Evolutionary conservation across 139 green algal species (phyloP), one percentile per base, ranked within the genome.

Genomic region (Parachlorella kessleri): DNA sequence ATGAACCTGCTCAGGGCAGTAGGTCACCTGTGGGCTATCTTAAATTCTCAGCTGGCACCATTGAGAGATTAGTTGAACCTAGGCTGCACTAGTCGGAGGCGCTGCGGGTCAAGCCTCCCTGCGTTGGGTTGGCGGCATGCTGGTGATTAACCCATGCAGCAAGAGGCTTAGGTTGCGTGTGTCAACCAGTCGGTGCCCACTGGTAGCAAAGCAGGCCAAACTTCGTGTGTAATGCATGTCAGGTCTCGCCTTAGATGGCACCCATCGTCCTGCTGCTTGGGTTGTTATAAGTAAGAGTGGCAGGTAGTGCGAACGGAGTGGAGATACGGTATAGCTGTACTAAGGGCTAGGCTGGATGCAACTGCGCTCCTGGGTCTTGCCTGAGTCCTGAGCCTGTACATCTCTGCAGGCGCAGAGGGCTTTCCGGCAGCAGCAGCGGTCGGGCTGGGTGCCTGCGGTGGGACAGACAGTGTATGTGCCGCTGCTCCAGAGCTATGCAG

Each of bases 391-490:
- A 30, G 37, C 28, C 3, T 38, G 7, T 14, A 3, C 28, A 37
- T 9, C 63, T 5, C 3, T 39, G 64, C 75, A 81, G 75, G 66
- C 72, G 21, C 24, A 42, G 18, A 39, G 38, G 42, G 30, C 39
- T 21, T 30, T 73, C 18, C 18, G 30, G 40, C 39, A 72, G 54
- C 69, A 81, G 36, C 63, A n/a, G 35, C 3, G 33, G 21, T 33
- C 39, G 21, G 79, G 73, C 30, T 86, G 81, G 81, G 8, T 35
- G 67, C 81, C 81, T 1, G 33, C 26, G 26, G 72, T 79, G n/a
- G 81, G 81, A 1, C 37, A 86, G 55, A 70, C 8, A 4, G 81
- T 86, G 70, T 86, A 79, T 83, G 81, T 86, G 32, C 81, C 81
- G 2, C 63, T 40, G 24, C 70, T 86, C 24, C 67, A 72, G 66